Evolutionary conservation across 805 yeast genomes (phyloP), one percentile per base, ranked within the genome.

Genomic region (Candida parachauliodes): DNA sequence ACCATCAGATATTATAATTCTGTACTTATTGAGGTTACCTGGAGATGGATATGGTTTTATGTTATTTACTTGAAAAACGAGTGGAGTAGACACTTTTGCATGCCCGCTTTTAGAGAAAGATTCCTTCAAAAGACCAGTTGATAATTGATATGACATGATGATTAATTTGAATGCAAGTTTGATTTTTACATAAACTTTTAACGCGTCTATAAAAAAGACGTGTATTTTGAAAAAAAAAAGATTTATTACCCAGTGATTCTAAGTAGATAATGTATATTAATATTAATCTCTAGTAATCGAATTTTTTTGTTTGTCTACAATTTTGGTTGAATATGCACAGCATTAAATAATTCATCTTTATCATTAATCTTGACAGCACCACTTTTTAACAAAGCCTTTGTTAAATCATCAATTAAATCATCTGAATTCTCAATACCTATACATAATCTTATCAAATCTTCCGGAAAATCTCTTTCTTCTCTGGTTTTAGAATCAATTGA

Each of bases 381-480:
- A 32, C 88, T 82, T 49, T 68, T 72, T 36, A 73, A 58, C 47
- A 88, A 68, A 4, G 96, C 91, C 28, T 69, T 68, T 29, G 79
- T 76, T 54, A 89, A 72, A 52, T 89, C 98, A n/a, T 68, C 78
- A 34, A 88, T 81, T 55, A 89, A 70, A 56, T 89, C 98, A 42
- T 77, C 81, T 27, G 74, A 66, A 55, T 82, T 79, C 57, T 89
- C 98, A 44, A 89, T 89, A 42, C 98, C 98, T 36, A 89, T 81
- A 57, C 96, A 89, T 39, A 89, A 72, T 52, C 98, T 74, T 49
- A 89, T 79, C 54, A 89, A 70, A 57, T 91, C 97, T 60, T 89
- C 97, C 2, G 96, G 96, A 64, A 89, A 80, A 31, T 81, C 88
- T 58, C 98, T 79, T 59, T 84, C 94, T 34, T 80, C 81, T 60